Evolutionary conservation across 148 eudicot species (phyloP), one percentile per base, ranked within the genome.

Genomic region (Linanthus parryae): DNA sequence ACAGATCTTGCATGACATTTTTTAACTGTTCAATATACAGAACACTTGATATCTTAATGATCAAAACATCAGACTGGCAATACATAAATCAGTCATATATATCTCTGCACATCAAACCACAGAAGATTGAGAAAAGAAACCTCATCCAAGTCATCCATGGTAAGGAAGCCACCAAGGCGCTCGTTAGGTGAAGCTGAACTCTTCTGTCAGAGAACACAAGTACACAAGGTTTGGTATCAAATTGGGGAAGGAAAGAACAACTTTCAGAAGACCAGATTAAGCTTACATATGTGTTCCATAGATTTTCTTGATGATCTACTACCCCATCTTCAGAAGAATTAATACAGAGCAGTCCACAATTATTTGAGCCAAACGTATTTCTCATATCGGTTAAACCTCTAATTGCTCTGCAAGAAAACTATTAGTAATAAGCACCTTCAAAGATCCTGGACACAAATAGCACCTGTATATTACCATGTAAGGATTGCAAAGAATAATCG

Each of bases 231-330:
- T 9, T 26, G 30, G 41, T 8, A 52, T 7, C 44, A 42, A 40
- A 9, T 35, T 50, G n/a, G 14, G 27, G 27, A 40, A 18, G 10
- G 12, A 44, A 11, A 38, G 21, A 64, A 17, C 8, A 28, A 47
- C 52, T 40, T 44, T 18, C 25, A 56, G 16, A 25, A 2, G 11
- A 23, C 21, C 31, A 39, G 23, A 31, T 53, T 54, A 40, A 30
- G 57, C 91, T 82, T 84, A 84, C 96, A 70, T 49, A 57, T 57
- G 73, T 78, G 38, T 76, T 69, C 99, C 99, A 92, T 23, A 80
- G 88, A 54, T 79, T 79, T 34, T 70, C 77, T 56, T 71, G 59
- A 56, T 58, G 71, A 57, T 73, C 79, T 58, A 48, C 66, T 41
- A 61, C 56, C 40, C 80, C 80, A 50, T 73, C 78, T 51, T 49